A percentile compares a stretch with the other conserved stretches of the same genome.
phyloP scores from a whole-genome alignment of 192 early-diverging fungal genomes.

The Umbelopsis sp. region DNA sequence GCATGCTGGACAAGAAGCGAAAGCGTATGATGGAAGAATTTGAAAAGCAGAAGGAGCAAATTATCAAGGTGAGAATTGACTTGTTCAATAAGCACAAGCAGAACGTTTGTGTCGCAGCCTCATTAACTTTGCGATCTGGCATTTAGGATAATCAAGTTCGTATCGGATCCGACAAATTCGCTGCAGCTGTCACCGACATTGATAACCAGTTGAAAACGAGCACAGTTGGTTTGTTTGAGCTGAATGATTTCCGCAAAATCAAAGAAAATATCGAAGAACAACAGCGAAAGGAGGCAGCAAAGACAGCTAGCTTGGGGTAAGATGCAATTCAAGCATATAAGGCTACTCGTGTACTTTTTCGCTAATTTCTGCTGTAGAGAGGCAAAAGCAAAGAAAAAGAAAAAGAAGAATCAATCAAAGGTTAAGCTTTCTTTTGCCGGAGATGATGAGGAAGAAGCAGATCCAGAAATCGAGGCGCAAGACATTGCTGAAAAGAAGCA shows the following conservation, averaged over 20 bases:
- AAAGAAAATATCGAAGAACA: slow-evolving; percentile 82
- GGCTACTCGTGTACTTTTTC: not conserved
- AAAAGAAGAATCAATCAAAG: slow-evolving; percentile 62
- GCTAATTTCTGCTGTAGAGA: slow-evolving; percentile 36
- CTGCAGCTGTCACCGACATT: slow-evolving; percentile 71
- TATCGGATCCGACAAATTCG: slow-evolving; percentile 77
- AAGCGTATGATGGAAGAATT: slow-evolving; percentile 70
- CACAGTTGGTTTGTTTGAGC: slow-evolving; percentile 86
- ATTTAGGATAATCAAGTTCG: slow-evolving; percentile 66
- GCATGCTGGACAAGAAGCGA: slow-evolving; percentile 71
- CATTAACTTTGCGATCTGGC: not conserved
- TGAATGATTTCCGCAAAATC: slow-evolving; percentile 90
- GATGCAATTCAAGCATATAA: not conserved
- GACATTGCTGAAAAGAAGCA: slow-evolving; percentile 45
- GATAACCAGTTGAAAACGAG: slow-evolving; percentile 86
- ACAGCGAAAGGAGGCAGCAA: slow-evolving; percentile 70
- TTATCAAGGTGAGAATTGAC: slow-evolving; percentile 52
- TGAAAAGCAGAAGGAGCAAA: slow-evolving; percentile 73
- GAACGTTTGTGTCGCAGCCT: not conserved
- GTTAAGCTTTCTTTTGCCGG: slow-evolving; percentile 78
- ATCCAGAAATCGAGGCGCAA: slow-evolving; percentile 24
- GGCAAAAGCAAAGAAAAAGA: slow-evolving; percentile 63
- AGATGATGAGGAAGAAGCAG: slow-evolving; percentile 58
- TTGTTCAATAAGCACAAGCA: not conserved
- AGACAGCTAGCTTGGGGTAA: slow-evolving; percentile 52